phyloP scores from a whole-genome alignment of 805 yeast species.

The Candida silvatica region DNA sequence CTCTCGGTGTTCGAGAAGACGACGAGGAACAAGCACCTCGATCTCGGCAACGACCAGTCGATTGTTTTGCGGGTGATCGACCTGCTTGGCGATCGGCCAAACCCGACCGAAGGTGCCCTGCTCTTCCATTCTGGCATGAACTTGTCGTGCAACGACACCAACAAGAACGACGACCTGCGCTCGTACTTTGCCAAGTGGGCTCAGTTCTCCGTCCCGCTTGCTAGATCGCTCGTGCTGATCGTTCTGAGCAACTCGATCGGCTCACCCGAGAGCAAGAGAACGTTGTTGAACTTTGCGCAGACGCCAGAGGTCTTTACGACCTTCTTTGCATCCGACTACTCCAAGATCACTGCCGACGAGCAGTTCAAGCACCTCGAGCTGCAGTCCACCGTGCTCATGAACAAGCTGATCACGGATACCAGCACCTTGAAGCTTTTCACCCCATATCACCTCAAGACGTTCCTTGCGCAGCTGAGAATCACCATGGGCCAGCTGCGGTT shows the following conservation, averaged over 20 bases:
- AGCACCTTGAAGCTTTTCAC: background rate
- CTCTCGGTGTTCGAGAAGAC: constrained; percentile 3
- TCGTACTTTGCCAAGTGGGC: constrained; percentile 4
- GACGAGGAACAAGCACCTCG: constrained; percentile 5
- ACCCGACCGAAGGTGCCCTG: background rate
- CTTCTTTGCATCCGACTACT: constrained; percentile 3
- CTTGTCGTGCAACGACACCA: constrained; percentile 8
- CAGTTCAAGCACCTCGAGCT: constrained; percentile 4
- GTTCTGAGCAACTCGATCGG: constrained; percentile 11
- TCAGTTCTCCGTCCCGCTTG: background rate
- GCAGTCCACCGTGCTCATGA: constrained; percentile 6
- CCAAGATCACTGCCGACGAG: background rate
- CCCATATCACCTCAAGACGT: background rate
- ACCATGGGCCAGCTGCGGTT: background rate
- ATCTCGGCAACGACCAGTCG: constrained; percentile 6
- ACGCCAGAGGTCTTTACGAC: background rate
- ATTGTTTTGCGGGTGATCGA: constrained; percentile 4
- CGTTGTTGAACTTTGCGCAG: constrained; percentile 3
- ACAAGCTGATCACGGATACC: constrained; percentile 7
- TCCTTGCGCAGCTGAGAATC: background rate
- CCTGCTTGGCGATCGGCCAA: background rate
- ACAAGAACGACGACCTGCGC: constrained; percentile 8
- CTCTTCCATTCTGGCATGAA: constrained; percentile 11
- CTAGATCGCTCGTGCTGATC: constrained; percentile 8
- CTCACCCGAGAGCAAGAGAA: constrained; percentile 5